These are phyloP conservation scores for Cutaneotrichosporon spelunceum DNA, from an alignment of 1,284 basidiomycete species.

Conservation along the genomic window DNA sequence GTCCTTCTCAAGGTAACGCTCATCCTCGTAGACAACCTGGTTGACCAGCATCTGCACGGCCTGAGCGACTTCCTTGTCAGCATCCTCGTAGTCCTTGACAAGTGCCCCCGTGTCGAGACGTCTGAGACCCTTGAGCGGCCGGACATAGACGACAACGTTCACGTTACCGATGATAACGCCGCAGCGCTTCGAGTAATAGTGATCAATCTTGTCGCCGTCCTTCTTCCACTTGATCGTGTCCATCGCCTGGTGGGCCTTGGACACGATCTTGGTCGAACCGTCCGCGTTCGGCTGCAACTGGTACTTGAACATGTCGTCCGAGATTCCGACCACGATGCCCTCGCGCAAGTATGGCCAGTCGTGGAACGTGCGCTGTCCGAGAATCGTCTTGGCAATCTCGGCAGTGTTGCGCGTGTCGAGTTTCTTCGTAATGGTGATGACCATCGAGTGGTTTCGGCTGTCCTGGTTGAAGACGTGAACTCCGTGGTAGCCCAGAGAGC, in stretches of 20 bases:
- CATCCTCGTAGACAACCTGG: constrained; percentile 78
- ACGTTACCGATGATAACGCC: constrained; percentile 82
- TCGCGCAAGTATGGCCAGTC: constrained; percentile 96
- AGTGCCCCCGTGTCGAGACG: constrained; percentile 83
- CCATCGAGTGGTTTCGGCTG: constrained; percentile 85
- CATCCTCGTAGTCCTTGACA: constrained; percentile 87
- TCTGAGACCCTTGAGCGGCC: constrained; percentile 84
- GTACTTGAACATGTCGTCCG: constrained; percentile 83
- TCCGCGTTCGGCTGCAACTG: constrained; percentile 63
- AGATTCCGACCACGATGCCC: constrained; percentile 79
- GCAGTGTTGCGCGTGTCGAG: constrained; percentile 65
- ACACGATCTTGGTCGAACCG: constrained; percentile 59
- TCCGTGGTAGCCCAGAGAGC: constrained; percentile 74
- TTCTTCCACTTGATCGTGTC: constrained; percentile 69
- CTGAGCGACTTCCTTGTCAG: constrained; percentile 76
- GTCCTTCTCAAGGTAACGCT: constrained; percentile 73
- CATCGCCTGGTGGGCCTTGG: constrained; percentile 66
- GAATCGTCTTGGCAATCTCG: constrained; percentile 69
- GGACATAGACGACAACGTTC: constrained; percentile 75
- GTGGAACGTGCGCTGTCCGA: constrained; percentile 74
- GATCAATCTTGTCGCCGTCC: constrained; percentile 76
- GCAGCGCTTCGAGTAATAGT: constrained; percentile 80
- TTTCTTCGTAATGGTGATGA: constrained; percentile 76
- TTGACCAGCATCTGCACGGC: constrained; percentile 79
- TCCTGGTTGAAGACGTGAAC: constrained; percentile 93